Percentiles rank a stretch among this genome's conserved stretches.
Evolutionary conservation across 1,139 yeast genomes (phyloP).

Genomic region (Nakaseomyces delphensis): DNA sequence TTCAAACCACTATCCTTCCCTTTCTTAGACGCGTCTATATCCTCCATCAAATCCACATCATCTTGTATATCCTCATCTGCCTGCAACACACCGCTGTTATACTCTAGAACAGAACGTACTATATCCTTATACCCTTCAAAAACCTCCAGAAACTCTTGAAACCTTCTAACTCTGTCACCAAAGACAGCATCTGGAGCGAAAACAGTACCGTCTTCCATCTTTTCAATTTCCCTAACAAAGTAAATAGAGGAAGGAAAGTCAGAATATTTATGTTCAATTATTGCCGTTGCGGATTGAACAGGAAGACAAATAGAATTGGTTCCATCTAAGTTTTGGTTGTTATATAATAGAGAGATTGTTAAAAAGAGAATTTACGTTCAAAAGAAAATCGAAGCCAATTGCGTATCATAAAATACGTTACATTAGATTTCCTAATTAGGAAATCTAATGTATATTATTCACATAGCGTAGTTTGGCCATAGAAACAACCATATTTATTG

Average conservation of each 20-base stretch:
- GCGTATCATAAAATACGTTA: background rate
- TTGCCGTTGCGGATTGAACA: too few species aligned
- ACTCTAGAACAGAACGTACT: constrained; percentile 42
- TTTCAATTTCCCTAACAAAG: too few species aligned
- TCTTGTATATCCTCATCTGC: constrained; percentile 7
- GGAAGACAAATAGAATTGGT: too few species aligned
- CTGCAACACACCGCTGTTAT: constrained; percentile 13
- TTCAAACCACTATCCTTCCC: constrained; percentile 7
- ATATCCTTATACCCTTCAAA: constrained; percentile 57
- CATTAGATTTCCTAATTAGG: background rate
- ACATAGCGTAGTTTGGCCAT: too few species aligned
- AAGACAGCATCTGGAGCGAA: constrained; percentile 39
- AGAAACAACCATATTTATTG: too few species aligned
- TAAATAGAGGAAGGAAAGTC: too few species aligned
- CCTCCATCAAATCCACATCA: constrained; percentile 8
- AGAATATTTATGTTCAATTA: too few species aligned
- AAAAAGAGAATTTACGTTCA: too few species aligned
- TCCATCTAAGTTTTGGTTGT: too few species aligned
- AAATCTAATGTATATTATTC: background rate
- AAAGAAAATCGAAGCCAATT: background rate
- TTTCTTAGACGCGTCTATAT: constrained; percentile 8
- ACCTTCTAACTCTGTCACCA: constrained; percentile 77
- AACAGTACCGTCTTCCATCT: constrained; percentile 3
- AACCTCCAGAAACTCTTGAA: constrained; percentile 77
- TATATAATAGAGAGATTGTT: too few species aligned